Conservation (phyloP, 208 protist species). For the Phytomonas francai region DNA sequence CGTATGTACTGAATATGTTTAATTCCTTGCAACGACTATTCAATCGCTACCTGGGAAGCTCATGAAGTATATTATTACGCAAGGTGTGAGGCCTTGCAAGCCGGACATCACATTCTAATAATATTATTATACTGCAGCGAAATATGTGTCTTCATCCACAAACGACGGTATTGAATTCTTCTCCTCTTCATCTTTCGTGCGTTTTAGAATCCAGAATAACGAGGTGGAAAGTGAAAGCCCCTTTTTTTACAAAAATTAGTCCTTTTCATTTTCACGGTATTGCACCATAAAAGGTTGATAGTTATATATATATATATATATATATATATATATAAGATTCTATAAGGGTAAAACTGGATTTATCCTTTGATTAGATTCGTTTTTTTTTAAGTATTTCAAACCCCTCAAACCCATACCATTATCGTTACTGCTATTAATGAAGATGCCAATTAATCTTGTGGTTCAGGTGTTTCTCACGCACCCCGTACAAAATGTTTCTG, state of each 20-base stretch:
- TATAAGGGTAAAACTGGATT: neutral
- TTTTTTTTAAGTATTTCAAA: neutral
- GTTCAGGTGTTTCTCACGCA: slow-evolving; percentile 55
- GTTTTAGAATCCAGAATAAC: neutral
- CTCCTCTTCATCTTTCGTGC: neutral
- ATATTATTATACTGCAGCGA: neutral
- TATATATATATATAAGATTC: neutral
- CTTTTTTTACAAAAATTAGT: neutral
- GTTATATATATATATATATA: no score
- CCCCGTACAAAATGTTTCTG: slow-evolving; percentile 24
- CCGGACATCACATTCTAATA: neutral
- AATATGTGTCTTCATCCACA: neutral
- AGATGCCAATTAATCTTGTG: slow-evolving; percentile 30
- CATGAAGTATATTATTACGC: neutral
- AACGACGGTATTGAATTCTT: neutral
- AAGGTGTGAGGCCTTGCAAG: neutral
- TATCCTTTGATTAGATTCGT: neutral
- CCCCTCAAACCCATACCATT: neutral
- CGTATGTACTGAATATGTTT: neutral
- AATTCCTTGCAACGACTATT: neutral
- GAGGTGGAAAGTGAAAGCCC: neutral
- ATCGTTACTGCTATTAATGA: neutral
- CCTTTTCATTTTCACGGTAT: neutral
- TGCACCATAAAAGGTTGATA: neutral
- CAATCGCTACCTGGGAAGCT: neutral